A percentile compares a stretch with the other conserved stretches of the same genome.
These are phyloP conservation scores for Candida mesenterica DNA, from an alignment of 1,139 yeast species.

Conservation along the genomic window DNA sequence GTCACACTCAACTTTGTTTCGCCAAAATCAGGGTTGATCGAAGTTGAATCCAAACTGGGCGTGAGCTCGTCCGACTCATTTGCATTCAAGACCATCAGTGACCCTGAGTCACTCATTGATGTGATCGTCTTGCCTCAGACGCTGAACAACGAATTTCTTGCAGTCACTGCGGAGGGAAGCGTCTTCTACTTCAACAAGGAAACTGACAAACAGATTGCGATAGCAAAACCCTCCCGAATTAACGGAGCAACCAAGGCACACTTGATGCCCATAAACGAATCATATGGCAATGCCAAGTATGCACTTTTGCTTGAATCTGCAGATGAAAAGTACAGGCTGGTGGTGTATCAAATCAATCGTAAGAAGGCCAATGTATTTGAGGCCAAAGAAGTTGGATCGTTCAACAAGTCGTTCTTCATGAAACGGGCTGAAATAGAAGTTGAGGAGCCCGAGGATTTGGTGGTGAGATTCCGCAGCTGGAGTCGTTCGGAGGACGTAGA, in stretches of 20 bases:
- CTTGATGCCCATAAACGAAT: neutral
- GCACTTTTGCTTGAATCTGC: conserved; percentile 1
- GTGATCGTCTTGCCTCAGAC: conserved; percentile 8
- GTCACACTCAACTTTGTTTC: neutral
- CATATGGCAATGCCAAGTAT: neutral
- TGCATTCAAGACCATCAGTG: conserved; percentile 7
- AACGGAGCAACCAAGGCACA: conserved; percentile 1
- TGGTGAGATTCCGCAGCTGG: neutral
- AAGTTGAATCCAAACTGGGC: conserved; percentile 1
- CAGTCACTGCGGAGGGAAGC: conserved; percentile 12
- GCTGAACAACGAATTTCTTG: conserved; percentile 10
- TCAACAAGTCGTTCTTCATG: conserved; percentile 10
- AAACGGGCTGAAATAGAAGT: conserved; percentile 2
- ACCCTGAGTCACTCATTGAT: conserved; percentile 6
- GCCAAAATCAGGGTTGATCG: conserved; percentile 7
- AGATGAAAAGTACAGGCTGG: conserved; percentile 9
- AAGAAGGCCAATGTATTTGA: conserved; percentile 7
- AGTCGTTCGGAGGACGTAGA: neutral
- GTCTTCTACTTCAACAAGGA: conserved; percentile 10
- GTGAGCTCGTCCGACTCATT: conserved; percentile 8
- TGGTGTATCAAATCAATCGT: conserved; percentile 10
- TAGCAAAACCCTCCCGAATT: conserved; percentile 2
- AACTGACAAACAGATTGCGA: neutral
- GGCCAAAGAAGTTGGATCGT: conserved; percentile 12
- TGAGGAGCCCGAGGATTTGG: neutral